phyloP scores from a whole-genome alignment of 805 yeast genomes.

The Kluyveromyces siamensis region DNA sequence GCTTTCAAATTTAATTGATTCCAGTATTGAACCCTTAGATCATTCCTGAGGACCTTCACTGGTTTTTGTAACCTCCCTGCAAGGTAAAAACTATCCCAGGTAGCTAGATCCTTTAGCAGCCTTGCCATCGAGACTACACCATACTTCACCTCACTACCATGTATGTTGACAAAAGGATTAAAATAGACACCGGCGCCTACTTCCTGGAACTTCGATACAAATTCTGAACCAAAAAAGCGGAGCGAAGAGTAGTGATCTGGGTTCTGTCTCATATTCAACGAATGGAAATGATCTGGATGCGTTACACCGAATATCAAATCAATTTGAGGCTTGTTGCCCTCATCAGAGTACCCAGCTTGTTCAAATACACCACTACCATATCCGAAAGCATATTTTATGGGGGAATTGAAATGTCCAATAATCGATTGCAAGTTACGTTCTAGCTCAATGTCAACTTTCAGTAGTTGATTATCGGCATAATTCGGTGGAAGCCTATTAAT shows the following conservation, averaged over 20 bases:
- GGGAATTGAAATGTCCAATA: slow-evolving; percentile 54
- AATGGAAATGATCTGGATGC: slow-evolving; percentile 69
- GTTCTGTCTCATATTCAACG: slow-evolving; percentile 53
- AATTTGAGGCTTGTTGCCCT: slow-evolving; percentile 51
- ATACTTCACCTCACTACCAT: slow-evolving; percentile 61
- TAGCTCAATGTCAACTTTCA: slow-evolving; percentile 36
- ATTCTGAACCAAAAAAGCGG: slow-evolving; percentile 48
- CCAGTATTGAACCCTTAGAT: slow-evolving; percentile 51
- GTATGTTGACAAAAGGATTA: slow-evolving; percentile 75
- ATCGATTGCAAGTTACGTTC: slow-evolving; percentile 40
- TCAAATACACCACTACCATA: slow-evolving; percentile 91
- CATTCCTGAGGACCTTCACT: slow-evolving; percentile 63
- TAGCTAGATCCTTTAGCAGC: slow-evolving; percentile 58
- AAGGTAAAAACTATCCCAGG: slow-evolving; percentile 79
- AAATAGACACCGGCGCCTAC: slow-evolving; percentile 88
- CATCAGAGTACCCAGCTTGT: slow-evolving; percentile 46
- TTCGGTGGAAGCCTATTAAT: slow-evolving; percentile 43
- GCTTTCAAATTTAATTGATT: slow-evolving; percentile 70
- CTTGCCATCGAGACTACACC: slow-evolving; percentile 68
- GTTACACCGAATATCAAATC: slow-evolving; percentile 81
- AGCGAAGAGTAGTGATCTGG: slow-evolving; percentile 73
- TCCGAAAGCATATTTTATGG: slow-evolving; percentile 76
- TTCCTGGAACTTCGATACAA: slow-evolving; percentile 50
- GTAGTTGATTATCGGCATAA: slow-evolving; percentile 51
- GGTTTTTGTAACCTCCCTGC: slow-evolving; percentile 96